Conservation (phyloP, 2,329 filamentous ascomycete species). For the Fusarium albosuccineum region DNA sequence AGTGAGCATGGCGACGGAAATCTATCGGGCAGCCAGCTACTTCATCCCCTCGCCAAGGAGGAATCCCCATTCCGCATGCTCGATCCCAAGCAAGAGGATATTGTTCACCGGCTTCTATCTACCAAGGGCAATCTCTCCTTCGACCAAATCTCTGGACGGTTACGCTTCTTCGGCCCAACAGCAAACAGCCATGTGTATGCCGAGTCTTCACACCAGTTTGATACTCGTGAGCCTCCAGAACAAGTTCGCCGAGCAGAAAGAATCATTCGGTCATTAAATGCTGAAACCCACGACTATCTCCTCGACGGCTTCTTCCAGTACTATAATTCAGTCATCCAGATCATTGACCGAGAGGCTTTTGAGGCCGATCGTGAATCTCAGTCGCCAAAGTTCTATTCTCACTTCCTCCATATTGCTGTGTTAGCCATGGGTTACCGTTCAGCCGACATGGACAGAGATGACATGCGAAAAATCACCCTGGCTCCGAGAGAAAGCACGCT, state of each 20-base stretch:
- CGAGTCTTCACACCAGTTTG: constrained; percentile 51
- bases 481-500: constrained; percentile 64
- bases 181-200: constrained; percentile 67
- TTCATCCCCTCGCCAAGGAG: constrained; percentile 45
- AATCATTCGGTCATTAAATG: constrained; percentile 60
- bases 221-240: constrained; percentile 57
- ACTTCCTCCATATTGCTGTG: constrained; percentile 65
- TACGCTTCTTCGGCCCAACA: constrained; percentile 66
- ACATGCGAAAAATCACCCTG: constrained; percentile 61
- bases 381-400: constrained; percentile 63
- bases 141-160: constrained; percentile 63
- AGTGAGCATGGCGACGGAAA: constrained; percentile 40
- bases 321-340: constrained; percentile 63
- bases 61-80: constrained; percentile 53
- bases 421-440: constrained; percentile 66
- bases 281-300: constrained; percentile 65
- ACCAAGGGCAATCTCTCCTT: constrained; percentile 64
- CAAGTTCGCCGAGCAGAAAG: constrained; percentile 61
- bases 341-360: constrained; percentile 64
- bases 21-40: constrained; percentile 35
- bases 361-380: constrained; percentile 61
- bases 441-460: constrained; percentile 62
- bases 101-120: constrained; percentile 63
- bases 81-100: constrained; percentile 59
- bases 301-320: constrained; percentile 65